Percentiles rank a stretch among this genome's conserved stretches.
These are phyloP conservation scores for Vitis hybrid DNA, from an alignment of 177 flowering plant species.

Conservation along the genomic window DNA sequence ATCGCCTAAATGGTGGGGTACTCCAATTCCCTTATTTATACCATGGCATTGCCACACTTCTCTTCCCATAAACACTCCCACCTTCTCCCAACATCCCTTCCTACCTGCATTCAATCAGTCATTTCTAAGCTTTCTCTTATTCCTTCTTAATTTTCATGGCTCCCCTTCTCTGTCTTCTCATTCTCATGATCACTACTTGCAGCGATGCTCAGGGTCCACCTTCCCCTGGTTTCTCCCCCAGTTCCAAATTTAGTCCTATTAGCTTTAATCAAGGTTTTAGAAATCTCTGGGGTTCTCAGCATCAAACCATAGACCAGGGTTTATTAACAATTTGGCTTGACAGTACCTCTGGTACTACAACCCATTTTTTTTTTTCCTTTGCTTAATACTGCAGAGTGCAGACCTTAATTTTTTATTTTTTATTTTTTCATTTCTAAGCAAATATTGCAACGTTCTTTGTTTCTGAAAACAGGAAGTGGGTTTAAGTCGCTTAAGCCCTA, in stretches of 20 bases:
- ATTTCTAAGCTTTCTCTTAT: not conserved
- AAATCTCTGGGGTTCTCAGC: constrained; percentile 89
- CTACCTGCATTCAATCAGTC: not conserved
- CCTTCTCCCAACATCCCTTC: constrained; percentile 2
- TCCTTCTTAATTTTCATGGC: constrained; percentile 28
- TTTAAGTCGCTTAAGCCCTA: constrained; percentile 67
- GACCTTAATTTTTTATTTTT: not conserved
- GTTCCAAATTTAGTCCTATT: constrained; percentile 41
- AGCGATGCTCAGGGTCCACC: constrained; percentile 58
- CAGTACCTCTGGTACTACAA: constrained; percentile 48
- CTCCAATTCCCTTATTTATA: constrained; percentile 21
- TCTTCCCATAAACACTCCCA: not conserved
- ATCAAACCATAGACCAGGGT: constrained; percentile 56
- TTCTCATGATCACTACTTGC: constrained; percentile 25
- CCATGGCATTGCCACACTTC: constrained; percentile 14
- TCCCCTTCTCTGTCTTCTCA: constrained; percentile 28
- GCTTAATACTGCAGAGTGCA: not conserved
- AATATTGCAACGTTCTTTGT: not conserved
- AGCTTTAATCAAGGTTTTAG: constrained; percentile 53
- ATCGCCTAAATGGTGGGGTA: constrained; percentile 11
- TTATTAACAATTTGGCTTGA: constrained; percentile 76
- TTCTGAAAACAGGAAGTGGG: constrained; percentile 69
- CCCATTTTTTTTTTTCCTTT: not conserved
- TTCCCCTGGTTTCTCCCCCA: constrained; percentile 83
- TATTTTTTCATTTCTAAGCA: not conserved